These are phyloP conservation scores for Aspergillus wentii DNA, from an alignment of 495 filamentous ascomycete genomes.

Conservation along the genomic window DNA sequence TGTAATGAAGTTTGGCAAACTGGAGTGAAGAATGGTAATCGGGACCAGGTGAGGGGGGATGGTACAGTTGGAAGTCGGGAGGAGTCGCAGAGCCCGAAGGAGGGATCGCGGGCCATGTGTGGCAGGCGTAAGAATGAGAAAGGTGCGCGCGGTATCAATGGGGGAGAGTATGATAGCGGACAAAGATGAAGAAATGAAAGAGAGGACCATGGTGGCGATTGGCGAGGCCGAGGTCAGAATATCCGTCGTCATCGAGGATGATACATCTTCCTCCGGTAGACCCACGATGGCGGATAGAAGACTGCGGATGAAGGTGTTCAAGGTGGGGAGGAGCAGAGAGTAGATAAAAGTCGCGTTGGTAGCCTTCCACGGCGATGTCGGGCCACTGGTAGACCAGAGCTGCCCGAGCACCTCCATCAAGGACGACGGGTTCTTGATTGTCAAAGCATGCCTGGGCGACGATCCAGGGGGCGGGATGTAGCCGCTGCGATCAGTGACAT, in stretches of 20 bases:
- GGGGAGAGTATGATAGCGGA: conserved; percentile 78
- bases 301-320: conserved; percentile 82
- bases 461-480: conserved; percentile 40
- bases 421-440: conserved; percentile 63
- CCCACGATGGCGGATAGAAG: conserved; percentile 79
- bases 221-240: conserved; percentile 70
- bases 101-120: conserved; percentile 68
- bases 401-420: conserved; percentile 75
- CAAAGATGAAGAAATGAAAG: conserved; percentile 74
- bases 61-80: conserved; percentile 64
- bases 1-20: conserved; percentile 73
- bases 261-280: conserved; percentile 69
- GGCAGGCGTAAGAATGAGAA: conserved; percentile 76
- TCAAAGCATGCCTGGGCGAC: conserved; percentile 55
- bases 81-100: conserved; percentile 63
- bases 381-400: conserved; percentile 84
- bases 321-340: conserved; percentile 72
- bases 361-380: conserved; percentile 91
- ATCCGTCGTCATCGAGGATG: conserved; percentile 47
- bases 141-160: conserved; percentile 83
- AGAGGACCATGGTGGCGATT: conserved; percentile 67
- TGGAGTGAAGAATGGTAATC: conserved; percentile 80
- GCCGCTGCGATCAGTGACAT: conserved; percentile 47
- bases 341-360: conserved; percentile 89
- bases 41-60: conserved; percentile 67